Conservation (phyloP, 1,284 basidiomycete species). For the Heterobasidion annosum region DNA sequence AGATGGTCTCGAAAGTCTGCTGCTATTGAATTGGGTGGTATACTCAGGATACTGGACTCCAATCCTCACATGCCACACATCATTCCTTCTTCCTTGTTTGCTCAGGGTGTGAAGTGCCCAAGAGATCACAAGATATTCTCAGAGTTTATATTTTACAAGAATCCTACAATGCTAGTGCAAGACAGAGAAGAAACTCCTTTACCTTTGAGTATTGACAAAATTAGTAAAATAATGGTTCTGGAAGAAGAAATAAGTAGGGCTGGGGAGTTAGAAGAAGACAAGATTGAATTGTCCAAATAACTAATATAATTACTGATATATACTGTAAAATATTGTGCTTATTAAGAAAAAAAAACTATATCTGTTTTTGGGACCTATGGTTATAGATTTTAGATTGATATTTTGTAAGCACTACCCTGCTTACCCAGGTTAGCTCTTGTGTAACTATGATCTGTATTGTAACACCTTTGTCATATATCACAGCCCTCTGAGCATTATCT, state of each 20-base stretch:
- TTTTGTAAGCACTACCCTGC: too few relatives aligned
- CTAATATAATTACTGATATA: too few relatives aligned
- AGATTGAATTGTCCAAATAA: conserved; percentile 36
- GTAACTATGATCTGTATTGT: too few relatives aligned
- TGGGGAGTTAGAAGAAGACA: conserved; percentile 62
- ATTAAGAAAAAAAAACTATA: too few relatives aligned
- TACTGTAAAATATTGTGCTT: too few relatives aligned
- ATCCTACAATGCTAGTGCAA: background rate
- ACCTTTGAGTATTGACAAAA: background rate
- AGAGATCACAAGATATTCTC: background rate
- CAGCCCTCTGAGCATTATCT: too few relatives aligned
- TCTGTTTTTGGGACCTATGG: too few relatives aligned
- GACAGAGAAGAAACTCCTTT: background rate
- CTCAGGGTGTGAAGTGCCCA: background rate
- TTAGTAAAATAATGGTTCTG: background rate
- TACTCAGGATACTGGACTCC: background rate
- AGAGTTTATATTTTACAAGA: background rate
- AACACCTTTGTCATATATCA: too few relatives aligned
- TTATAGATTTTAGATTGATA: too few relatives aligned
- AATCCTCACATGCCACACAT: background rate
- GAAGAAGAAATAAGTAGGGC: conserved; percentile 15
- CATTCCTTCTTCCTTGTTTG: background rate
- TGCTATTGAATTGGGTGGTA: background rate
- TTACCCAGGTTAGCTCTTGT: too few relatives aligned
- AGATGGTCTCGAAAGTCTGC: background rate